Evolutionary conservation across 2,329 filamentous ascomycete genomes (phyloP).

Genomic region (Ophiostoma montium): DNA sequence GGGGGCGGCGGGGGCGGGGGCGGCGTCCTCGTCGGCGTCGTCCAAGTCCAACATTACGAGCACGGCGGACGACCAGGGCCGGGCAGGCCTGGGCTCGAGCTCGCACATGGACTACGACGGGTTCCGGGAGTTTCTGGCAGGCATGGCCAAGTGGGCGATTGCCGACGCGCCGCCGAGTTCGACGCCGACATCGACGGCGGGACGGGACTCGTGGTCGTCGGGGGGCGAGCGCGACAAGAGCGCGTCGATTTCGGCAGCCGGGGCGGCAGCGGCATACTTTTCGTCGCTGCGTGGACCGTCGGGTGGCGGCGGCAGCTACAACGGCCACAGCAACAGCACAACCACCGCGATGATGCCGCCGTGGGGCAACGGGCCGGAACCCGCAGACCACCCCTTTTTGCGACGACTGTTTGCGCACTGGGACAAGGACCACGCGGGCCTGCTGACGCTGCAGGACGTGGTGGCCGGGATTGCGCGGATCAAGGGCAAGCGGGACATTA

Average conservation of each 20-base stretch:
- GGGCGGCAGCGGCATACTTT: conserved; percentile 35
- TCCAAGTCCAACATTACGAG: conserved; percentile 23
- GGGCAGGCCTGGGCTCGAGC: conserved; percentile 78
- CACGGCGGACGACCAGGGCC: conserved; percentile 57
- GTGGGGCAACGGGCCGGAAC: conserved; percentile 46
- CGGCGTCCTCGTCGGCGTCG: conserved; percentile 12
- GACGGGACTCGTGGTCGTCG: too few relatives aligned
- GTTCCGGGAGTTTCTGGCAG: conserved; percentile 85
- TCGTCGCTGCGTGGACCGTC: conserved; percentile 43
- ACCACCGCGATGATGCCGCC: conserved; percentile 25
- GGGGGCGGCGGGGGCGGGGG: too few relatives aligned
- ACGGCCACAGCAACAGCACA: conserved; percentile 19
- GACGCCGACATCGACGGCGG: too few relatives aligned
- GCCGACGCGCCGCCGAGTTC: conserved; percentile 64
- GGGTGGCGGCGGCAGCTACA: not conserved
- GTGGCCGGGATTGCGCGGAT: conserved; percentile 82
- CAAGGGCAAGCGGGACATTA: conserved; percentile 88
- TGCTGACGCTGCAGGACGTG: conserved; percentile 77
- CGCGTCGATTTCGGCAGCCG: conserved; percentile 39
- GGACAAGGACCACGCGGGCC: conserved; percentile 66
- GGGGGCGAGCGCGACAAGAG: conserved; percentile 35
- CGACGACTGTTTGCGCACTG: conserved; percentile 74
- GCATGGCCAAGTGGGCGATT: conserved; percentile 83
- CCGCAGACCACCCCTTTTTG: conserved; percentile 92
- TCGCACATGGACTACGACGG: conserved; percentile 95